phyloP scores from a whole-genome alignment of 2,329 filamentous ascomycete species.

The Fragosphaeria purpurea region DNA sequence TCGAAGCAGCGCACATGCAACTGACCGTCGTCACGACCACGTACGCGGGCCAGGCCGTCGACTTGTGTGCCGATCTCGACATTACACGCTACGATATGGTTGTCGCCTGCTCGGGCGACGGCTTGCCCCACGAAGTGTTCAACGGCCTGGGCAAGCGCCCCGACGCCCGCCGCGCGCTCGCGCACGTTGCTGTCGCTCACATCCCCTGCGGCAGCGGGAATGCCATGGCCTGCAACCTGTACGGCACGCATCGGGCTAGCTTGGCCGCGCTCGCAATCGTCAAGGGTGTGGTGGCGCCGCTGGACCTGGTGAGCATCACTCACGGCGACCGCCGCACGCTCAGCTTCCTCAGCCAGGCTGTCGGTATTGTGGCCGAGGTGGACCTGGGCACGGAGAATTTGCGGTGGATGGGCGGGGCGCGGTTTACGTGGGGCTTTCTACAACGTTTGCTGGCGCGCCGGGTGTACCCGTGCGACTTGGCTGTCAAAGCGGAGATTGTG shows the following conservation, averaged over 20 bases:
- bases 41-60: conserved; percentile 65
- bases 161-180: conserved; percentile 65
- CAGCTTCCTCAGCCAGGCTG: conserved; percentile 82
- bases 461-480: conserved; percentile 80
- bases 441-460: conserved; percentile 64
- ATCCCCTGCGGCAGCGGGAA: conserved; percentile 92
- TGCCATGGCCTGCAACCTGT: conserved; percentile 82
- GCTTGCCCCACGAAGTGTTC: conserved; percentile 85
- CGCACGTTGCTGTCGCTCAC: conserved; percentile 71
- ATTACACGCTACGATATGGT: conserved; percentile 75
- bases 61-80: conserved; percentile 66
- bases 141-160: conserved; percentile 74
- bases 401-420: conserved; percentile 80
- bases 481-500: conserved; percentile 70
- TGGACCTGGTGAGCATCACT: conserved; percentile 82
- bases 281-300: conserved; percentile 73
- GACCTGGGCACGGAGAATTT: conserved; percentile 86
- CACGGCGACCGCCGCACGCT: conserved; percentile 65
- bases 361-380: conserved; percentile 82
- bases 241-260: conserved; percentile 66
- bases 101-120: conserved; percentile 84
- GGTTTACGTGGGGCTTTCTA: conserved; percentile 82
- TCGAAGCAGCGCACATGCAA: conserved; percentile 69
- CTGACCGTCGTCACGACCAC: conserved; percentile 65
- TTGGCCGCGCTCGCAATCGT: conserved; percentile 73